Base-by-base conservation (phyloP, 176 grass and related monocot species). In the Guadua angustifolia region DNA sequence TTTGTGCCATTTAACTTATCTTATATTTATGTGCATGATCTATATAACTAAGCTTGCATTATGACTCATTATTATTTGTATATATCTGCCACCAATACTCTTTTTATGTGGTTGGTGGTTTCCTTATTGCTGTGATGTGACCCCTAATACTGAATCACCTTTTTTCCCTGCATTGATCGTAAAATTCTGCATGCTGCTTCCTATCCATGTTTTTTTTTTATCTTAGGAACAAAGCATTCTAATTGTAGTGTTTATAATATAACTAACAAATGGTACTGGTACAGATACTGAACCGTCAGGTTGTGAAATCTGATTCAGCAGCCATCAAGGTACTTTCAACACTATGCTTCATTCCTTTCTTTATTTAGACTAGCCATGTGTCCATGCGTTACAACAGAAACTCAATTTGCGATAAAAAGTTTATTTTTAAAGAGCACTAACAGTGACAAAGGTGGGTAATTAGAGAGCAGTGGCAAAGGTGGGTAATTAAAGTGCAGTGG, bases 251-350 rank as follows among this genome's bases (percentile, higher is more conserved):
- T 36, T 69, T 59, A 52, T 69, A 15, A 1, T 24, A 16, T 77
- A 18, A 73, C 66, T 87, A 82, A 79, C 67, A 75, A 73, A 9
- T 64, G 69, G 77, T 77, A 32, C 43, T 85, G 38, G 22, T 85
- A 68, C 90, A 98, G 95, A 45, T 98, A 32, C 78, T 98, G 79
- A 93, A 98, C 83, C 90, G 95, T 9, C 95, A 98, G 82, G 92
- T 98, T 9, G 90, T 98, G 57, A 94, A 98, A 86, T 98, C 95
- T 84, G 95, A 98, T 84, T 98, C 90, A 81, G 95, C 92, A 81
- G 91, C 89, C 89, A 94, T 98, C 46, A 98, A 91, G 88, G 95
- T 97, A 53, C 89, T 93, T 88, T 95, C 91, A 46, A 95, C 83
- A 60, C 91, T 95, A 98, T 22, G 78, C 56, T 51, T 73, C 61